Evolutionary conservation across 768 basidiomycete genomes (phyloP).

Genomic region (Collybiopsis luxurians): DNA sequence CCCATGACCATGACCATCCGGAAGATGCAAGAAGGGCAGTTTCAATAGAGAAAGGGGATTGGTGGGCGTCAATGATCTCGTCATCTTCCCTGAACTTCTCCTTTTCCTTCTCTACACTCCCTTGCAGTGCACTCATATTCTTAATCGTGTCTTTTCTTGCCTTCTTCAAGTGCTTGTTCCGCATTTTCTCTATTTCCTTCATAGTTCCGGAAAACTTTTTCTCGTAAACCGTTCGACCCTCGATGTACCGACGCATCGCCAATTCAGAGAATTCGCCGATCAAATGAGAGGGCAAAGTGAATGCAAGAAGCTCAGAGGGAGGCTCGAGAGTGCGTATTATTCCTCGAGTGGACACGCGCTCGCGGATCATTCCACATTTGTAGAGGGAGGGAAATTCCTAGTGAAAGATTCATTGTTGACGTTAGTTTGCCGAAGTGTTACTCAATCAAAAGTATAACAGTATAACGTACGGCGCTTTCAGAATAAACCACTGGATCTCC

Average conservation of each 20-base stretch:
- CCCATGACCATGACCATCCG: slow-evolving; percentile 85
- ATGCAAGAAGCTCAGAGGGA: slow-evolving; percentile 59
- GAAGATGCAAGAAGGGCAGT: slow-evolving; percentile 39
- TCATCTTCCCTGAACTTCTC: slow-evolving; percentile 12
- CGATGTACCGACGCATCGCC: slow-evolving; percentile 73
- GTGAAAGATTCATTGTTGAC: too few relatives aligned
- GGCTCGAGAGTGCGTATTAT: slow-evolving; percentile 81
- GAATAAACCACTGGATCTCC: slow-evolving; percentile 63
- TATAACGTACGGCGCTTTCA: slow-evolving; percentile 38
- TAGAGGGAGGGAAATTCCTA: slow-evolving; percentile 30
- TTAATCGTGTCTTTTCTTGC: slow-evolving; percentile 61
- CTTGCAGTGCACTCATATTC: slow-evolving; percentile 49
- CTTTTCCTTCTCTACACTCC: slow-evolving; percentile 24
- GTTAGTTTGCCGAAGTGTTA: too few relatives aligned
- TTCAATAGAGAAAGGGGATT: slow-evolving; percentile 20
- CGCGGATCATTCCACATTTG: slow-evolving; percentile 76
- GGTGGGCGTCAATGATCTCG: neutral
- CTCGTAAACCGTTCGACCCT: slow-evolving; percentile 57
- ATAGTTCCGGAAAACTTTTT: slow-evolving; percentile 60
- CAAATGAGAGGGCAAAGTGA: slow-evolving; percentile 60
- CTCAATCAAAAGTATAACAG: too few relatives aligned
- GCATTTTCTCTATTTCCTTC: slow-evolving; percentile 60
- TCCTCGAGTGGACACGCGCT: slow-evolving; percentile 82
- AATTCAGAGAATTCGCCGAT: slow-evolving; percentile 78
- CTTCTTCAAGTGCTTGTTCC: slow-evolving; percentile 60